Percentiles rank a stretch among this genome's conserved stretches.
Conservation (phyloP, 2,329 filamentous ascomycete species). For the Sclerotiophoma versabilis region DNA sequence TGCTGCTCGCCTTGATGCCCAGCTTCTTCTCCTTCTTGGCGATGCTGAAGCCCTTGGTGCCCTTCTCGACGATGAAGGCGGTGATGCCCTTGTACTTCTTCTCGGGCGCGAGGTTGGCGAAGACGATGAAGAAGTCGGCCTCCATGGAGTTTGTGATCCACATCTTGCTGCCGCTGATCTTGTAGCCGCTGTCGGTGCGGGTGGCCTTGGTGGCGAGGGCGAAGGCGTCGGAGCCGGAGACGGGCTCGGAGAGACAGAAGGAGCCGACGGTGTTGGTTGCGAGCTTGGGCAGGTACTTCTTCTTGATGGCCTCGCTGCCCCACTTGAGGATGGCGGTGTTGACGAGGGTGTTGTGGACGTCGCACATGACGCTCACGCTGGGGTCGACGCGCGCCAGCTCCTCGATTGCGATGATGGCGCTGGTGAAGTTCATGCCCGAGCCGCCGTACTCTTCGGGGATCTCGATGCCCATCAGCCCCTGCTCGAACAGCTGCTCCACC, state of each 20-base stretch:
- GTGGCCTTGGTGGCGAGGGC: conserved; percentile 90
- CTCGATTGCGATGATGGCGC: conserved; percentile 95
- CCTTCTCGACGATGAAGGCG: conserved; percentile 94
- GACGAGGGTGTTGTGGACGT: conserved; percentile 98
- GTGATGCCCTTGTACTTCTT: conserved; percentile 98
- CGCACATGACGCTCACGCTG: conserved; percentile 91
- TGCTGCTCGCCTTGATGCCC: conserved; percentile 93
- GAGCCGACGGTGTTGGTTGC: conserved; percentile 88
- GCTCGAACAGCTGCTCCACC: conserved; percentile 94
- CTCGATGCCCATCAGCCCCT: conserved; percentile 96
- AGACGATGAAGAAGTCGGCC: conserved; percentile 94
- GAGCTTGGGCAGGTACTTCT: conserved; percentile 86
- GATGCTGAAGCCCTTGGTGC: conserved; percentile 85
- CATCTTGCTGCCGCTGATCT: conserved; percentile 94
- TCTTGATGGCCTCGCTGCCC: conserved; percentile 77
- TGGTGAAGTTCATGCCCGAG: conserved; percentile 98
- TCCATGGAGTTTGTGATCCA: conserved; percentile 99
- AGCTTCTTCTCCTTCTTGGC: conserved; percentile 99
- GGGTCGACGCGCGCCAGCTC: conserved; percentile 94
- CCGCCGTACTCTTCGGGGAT: conserved; percentile 97
- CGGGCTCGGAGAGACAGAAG: conserved; percentile 92
- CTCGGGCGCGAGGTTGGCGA: conserved; percentile 90
- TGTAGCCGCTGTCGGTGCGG: conserved; percentile 83
- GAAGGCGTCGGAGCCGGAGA: conserved; percentile 94
- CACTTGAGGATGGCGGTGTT: conserved; percentile 92